phyloP scores from a whole-genome alignment of 1,139 yeast species.

The Pichia sp. region DNA sequence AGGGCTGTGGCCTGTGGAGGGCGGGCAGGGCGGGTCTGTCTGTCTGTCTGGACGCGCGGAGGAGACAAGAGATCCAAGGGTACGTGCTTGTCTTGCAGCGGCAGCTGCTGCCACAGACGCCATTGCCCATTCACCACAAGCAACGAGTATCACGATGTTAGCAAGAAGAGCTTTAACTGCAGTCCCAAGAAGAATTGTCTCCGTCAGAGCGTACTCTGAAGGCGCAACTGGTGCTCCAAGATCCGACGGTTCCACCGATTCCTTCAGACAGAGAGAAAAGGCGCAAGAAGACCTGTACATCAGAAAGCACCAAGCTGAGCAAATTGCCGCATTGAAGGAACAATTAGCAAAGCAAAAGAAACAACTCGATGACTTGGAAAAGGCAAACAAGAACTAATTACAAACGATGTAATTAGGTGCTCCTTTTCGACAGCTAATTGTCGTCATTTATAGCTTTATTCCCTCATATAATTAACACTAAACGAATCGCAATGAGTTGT shows the following conservation, averaged over 20 bases:
- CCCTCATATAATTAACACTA: too few species aligned
- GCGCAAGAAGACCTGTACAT: constrained; percentile 63
- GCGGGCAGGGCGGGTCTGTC: too few species aligned
- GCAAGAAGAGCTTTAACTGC: constrained; percentile 33
- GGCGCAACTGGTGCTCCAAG: constrained; percentile 53
- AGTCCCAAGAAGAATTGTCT: constrained; percentile 27
- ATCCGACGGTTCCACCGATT: constrained; percentile 40
- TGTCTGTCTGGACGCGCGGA: too few species aligned
- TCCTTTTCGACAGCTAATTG: too few species aligned
- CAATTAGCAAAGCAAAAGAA: constrained; percentile 46
- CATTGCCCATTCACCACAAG: too few species aligned
- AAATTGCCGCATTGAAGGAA: constrained; percentile 45
- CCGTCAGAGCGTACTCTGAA: constrained; percentile 41
- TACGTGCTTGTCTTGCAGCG: too few species aligned
- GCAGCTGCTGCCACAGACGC: too few species aligned
- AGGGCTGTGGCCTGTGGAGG: background rate
- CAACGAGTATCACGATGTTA: constrained; percentile 21
- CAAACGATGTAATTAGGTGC: too few species aligned
- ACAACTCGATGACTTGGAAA: constrained; percentile 31
- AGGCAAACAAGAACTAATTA: constrained; percentile 15
- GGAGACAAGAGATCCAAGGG: too few species aligned
- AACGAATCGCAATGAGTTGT: too few species aligned
- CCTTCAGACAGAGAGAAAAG: constrained; percentile 60
- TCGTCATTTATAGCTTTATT: too few species aligned
- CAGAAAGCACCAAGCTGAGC: constrained; percentile 55